Percentiles rank a stretch among this genome's conserved stretches.
Evolutionary conservation across 208 protist genomes (phyloP).

Genomic region (Acanthamoeba sp.): DNA sequence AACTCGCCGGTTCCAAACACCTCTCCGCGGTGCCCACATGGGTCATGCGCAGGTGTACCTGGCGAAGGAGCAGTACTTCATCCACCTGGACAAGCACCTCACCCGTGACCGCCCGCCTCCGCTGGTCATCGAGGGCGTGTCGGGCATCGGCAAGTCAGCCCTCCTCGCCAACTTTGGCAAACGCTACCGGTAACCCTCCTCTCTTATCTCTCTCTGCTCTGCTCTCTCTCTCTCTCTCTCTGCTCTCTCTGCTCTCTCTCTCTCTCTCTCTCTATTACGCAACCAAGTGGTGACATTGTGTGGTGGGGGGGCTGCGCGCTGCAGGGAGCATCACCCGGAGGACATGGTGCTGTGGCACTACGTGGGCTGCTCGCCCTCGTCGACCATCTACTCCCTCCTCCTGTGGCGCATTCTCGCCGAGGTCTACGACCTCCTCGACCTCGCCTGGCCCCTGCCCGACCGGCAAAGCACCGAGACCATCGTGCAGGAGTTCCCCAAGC

Average conservation of each 20-base stretch:
- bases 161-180: conserved; percentile 78
- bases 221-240: too few relatives aligned
- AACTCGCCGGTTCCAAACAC: too few relatives aligned
- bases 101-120: background rate
- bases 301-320: background rate
- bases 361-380: conserved; percentile 74
- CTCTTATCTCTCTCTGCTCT: background rate
- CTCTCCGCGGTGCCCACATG: too few relatives aligned
- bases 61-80: conserved; percentile 74
- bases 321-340: conserved; percentile 82
- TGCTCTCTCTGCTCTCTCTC: too few relatives aligned
- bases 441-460: background rate
- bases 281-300: too few relatives aligned
- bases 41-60: conserved; percentile 70
- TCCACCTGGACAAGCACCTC: conserved; percentile 78
- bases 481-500: conserved; percentile 48
- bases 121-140: conserved; percentile 75
- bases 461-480: conserved; percentile 35
- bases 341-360: conserved; percentile 70
- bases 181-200: conserved; percentile 4
- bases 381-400: conserved; percentile 65
- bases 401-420: conserved; percentile 80
- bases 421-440: conserved; percentile 64
- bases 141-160: conserved; percentile 75
- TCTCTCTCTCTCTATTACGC: too few relatives aligned